These are phyloP conservation scores for Herpotrichia juniperi DNA, from an alignment of 2,329 filamentous ascomycete genomes.

Conservation along the genomic window DNA sequence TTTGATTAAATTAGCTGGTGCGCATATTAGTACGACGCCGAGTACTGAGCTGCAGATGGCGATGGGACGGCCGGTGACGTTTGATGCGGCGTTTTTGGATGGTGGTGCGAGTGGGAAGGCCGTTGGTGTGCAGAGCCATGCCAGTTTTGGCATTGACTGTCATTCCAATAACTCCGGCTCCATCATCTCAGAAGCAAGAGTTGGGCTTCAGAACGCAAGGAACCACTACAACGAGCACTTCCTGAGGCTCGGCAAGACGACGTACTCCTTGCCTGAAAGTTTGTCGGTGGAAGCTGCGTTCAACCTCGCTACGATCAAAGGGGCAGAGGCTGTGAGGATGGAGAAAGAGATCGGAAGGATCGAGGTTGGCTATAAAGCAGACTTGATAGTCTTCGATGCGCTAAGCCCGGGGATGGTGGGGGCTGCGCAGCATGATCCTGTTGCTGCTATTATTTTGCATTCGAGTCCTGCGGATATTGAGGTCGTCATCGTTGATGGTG, in stretches of 20 bases:
- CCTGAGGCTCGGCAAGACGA: slow-evolving; percentile 51
- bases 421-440: slow-evolving; percentile 49
- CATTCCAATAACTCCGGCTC: slow-evolving; percentile 60
- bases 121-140: slow-evolving; percentile 42
- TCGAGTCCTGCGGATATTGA: slow-evolving; percentile 50
- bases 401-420: slow-evolving; percentile 50
- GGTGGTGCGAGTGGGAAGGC: slow-evolving; percentile 1
- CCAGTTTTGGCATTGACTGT: slow-evolving; percentile 61
- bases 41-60: slow-evolving; percentile 60
- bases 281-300: slow-evolving; percentile 52
- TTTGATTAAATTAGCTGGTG: slow-evolving; percentile 41
- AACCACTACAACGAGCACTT: slow-evolving; percentile 49
- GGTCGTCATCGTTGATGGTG: slow-evolving; percentile 52
- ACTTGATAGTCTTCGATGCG: slow-evolving; percentile 57
- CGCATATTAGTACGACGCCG: slow-evolving; percentile 53
- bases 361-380: slow-evolving; percentile 54
- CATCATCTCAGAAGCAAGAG: slow-evolving; percentile 52
- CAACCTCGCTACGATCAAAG: slow-evolving; percentile 57
- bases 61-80: slow-evolving; percentile 45
- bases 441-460: slow-evolving; percentile 53
- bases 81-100: slow-evolving; percentile 31
- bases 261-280: slow-evolving; percentile 53
- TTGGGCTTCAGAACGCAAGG: slow-evolving; percentile 59
- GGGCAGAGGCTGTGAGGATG: slow-evolving; percentile 52
- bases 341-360: slow-evolving; percentile 52